Conservation (phyloP, 305 asterid genomes). For the Nicotiana rustica region DNA sequence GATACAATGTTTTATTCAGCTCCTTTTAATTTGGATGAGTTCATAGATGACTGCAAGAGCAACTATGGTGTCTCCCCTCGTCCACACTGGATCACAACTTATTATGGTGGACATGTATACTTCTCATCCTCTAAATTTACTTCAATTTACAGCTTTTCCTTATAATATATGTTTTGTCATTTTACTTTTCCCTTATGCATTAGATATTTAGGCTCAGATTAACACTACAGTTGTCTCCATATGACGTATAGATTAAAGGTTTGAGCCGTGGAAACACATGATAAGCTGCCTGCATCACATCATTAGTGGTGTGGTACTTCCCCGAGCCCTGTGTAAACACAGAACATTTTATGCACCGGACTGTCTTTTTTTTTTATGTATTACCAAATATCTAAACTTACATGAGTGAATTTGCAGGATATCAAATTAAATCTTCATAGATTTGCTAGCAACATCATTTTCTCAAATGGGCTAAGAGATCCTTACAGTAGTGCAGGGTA, state of each 20-base stretch:
- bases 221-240: too few species aligned
- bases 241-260: too few species aligned
- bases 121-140: neutral
- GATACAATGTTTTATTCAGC: slow-evolving; percentile 55
- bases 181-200: neutral
- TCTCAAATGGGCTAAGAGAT: slow-evolving; percentile 79
- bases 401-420: slow-evolving; percentile 50
- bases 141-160: neutral
- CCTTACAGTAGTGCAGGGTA: slow-evolving; percentile 84
- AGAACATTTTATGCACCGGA: fast-evolving
- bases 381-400: neutral
- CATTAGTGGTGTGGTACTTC: too few species aligned
- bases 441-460: slow-evolving; percentile 79
- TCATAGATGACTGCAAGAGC: slow-evolving; percentile 37
- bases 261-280: too few species aligned
- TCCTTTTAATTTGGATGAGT: slow-evolving; percentile 46
- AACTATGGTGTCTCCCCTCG: slow-evolving; percentile 59
- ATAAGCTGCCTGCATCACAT: too few species aligned
- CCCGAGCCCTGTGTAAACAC: too few species aligned
- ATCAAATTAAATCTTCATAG: slow-evolving; percentile 54
- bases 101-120: slow-evolving; percentile 66
- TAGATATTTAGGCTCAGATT: too few species aligned
- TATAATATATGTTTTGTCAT: neutral
- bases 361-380: too few species aligned
- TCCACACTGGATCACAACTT: slow-evolving; percentile 69